These are phyloP conservation scores for Hymenoscyphus albidus DNA, from an alignment of 2,329 filamentous ascomycete species.

Conservation along the genomic window DNA sequence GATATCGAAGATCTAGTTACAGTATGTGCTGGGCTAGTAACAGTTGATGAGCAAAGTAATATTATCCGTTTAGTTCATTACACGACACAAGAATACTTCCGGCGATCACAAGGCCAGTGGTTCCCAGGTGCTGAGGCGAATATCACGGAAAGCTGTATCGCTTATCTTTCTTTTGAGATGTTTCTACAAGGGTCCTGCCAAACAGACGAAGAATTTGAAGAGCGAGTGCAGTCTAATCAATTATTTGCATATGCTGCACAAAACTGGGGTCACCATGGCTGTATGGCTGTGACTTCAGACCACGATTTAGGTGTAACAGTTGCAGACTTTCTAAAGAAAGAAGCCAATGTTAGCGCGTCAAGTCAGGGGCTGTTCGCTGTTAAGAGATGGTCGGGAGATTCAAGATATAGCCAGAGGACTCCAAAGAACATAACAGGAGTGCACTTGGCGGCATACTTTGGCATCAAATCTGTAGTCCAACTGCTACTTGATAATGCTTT, in stretches of 20 bases:
- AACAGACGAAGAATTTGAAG: slow-evolving; percentile 12
- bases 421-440: slow-evolving; percentile 20
- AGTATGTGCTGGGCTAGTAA: slow-evolving; percentile 31
- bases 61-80: slow-evolving; percentile 33
- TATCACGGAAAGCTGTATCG: slow-evolving; percentile 27
- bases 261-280: slow-evolving; percentile 25
- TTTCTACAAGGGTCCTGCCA: slow-evolving; percentile 22
- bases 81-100: slow-evolving; percentile 33
- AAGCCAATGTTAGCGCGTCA: slow-evolving; percentile 18
- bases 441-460: slow-evolving; percentile 29
- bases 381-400: background rate
- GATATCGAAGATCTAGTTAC: slow-evolving; percentile 23
- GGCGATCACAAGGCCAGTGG: slow-evolving; percentile 13
- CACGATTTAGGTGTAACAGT: too few species aligned
- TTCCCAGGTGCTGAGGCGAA: slow-evolving; percentile 21
- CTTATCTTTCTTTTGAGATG: slow-evolving; percentile 33
- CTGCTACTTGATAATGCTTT: background rate
- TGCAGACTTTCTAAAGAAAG: slow-evolving; percentile 18
- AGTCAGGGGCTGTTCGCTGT: slow-evolving; percentile 14
- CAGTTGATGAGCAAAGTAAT: slow-evolving; percentile 28
- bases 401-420: slow-evolving; percentile 9
- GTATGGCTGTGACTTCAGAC: slow-evolving; percentile 2
- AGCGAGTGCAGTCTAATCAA: slow-evolving; percentile 25
- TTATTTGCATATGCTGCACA: slow-evolving; percentile 25
- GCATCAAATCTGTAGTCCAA: slow-evolving; percentile 10